These are phyloP conservation scores for Comarum palustre DNA, from an alignment of 306 rosid species.

Conservation along the genomic window DNA sequence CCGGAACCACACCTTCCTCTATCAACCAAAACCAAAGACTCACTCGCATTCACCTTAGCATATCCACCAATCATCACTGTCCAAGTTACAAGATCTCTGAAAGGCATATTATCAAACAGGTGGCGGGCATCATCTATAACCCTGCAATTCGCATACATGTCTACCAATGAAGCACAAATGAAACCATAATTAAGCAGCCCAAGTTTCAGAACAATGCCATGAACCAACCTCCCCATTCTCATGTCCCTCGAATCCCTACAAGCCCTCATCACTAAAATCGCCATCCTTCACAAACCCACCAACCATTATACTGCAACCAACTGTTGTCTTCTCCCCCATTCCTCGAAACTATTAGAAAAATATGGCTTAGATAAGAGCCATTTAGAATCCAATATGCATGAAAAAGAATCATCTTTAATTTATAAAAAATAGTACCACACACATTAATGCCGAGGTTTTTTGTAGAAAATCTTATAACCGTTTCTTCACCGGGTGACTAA, in stretches of 20 bases:
- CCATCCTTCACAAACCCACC: conserved; percentile 65
- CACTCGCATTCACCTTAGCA: conserved; percentile 49
- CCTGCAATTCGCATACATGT: conserved; percentile 60
- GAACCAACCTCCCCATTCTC: conserved; percentile 52
- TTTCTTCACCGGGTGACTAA: too few species aligned
- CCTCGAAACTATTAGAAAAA: too few species aligned
- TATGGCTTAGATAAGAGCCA: too few species aligned
- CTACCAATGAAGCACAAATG: conserved; percentile 61
- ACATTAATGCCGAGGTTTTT: too few species aligned
- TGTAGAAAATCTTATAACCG: too few species aligned
- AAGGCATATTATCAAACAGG: conserved; percentile 55
- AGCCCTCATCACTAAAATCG: conserved; percentile 49
- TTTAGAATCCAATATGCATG: too few species aligned
- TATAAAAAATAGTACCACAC: too few species aligned
- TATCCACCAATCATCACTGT: conserved; percentile 67
- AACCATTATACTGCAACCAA: conserved; percentile 61
- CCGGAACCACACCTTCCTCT: conserved; percentile 59
- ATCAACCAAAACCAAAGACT: conserved; percentile 67
- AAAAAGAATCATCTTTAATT: too few species aligned
- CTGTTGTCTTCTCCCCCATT: conserved; percentile 48
- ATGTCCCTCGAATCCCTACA: conserved; percentile 52
- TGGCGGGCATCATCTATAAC: conserved; percentile 45
- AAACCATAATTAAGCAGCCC: conserved; percentile 51
- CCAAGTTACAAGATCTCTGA: conserved; percentile 64
- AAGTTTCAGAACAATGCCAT: conserved; percentile 42